Evolutionary conservation across 139 green algal genomes (phyloP), one percentile per base, ranked within the genome.

Genomic region (Zygnema cylindricum): DNA sequence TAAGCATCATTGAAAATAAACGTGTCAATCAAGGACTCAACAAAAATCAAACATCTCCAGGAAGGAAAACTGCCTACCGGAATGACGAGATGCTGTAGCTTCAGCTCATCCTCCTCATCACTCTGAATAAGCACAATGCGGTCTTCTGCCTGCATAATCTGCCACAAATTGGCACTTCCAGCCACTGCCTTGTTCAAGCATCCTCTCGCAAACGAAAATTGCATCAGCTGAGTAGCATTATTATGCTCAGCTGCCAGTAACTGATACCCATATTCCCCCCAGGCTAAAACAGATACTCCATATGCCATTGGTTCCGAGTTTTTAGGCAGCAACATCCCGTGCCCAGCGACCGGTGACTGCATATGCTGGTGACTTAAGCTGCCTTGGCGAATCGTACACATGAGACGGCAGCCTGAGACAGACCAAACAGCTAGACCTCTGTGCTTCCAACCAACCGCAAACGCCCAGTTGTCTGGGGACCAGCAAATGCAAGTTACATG

Each of bases 71-170:
- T n/a, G 69, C 69, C 1, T 1, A 41, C 33, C 1, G 95, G 92
- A 43, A 94, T 93, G 7, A 90, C 54, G 32, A 87, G 35, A 63
- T 89, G 76, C 75, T 86, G 85, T 69, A 86, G 38, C 39, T 89
- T 82, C 76, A 93, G 84, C 40, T 91, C 40, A 55, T 88, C 86
- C 33, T 89, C 55, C 75, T 86, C 36, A 0, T 93, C 81, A 82
- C 96, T 95, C 0, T 92, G 94, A 33, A 98, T 93, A 2, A 98
- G 71, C 76, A 98, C 91, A 63, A 98, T 84, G 43, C 96, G 92
- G 88, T 98, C 96, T 0, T 95, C 93, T 0, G 89, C 96, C 1
- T 84, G 69, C 82, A 92, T 86, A n/a, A 81, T 23, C 43, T 92
- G 83, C 84, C 84, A 92, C 54, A 92, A 84, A 36, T 86, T 69